A percentile compares a stretch with the other conserved stretches of the same genome.
Conservation (phyloP, 2,329 filamentous ascomycete species). For the Nemania sp. region DNA sequence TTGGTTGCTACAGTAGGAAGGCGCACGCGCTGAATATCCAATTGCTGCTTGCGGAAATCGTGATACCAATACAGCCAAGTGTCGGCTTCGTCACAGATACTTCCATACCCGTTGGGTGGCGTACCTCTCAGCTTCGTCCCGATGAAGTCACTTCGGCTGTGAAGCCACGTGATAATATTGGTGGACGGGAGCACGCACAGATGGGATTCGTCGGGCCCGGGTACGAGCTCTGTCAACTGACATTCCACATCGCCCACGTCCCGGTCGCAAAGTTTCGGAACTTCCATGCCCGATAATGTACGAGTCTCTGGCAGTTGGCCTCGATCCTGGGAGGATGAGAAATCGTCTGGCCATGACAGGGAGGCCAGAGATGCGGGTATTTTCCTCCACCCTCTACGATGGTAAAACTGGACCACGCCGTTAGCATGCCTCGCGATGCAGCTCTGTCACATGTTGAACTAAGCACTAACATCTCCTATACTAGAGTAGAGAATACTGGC, state of each 20-base stretch:
- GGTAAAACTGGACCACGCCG: too few species aligned
- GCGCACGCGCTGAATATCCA: constrained; percentile 20
- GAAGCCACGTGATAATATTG: constrained; percentile 26
- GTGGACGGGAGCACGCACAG: constrained; percentile 28
- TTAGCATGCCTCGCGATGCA: too few species aligned
- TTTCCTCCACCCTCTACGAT: too few species aligned
- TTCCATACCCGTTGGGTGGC: constrained; percentile 7
- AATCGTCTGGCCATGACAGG: not conserved
- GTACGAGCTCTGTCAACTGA: not conserved
- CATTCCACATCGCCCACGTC: not conserved
- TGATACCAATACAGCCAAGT: constrained; percentile 33
- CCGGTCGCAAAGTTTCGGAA: not conserved
- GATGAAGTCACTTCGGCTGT: constrained; percentile 25
- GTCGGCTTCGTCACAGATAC: constrained; percentile 23
- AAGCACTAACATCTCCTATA: not conserved
- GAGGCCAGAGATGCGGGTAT: not conserved
- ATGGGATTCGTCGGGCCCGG: not conserved
- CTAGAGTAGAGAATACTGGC: constrained; percentile 5
- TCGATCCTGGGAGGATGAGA: not conserved
- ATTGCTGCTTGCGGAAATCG: constrained; percentile 20
- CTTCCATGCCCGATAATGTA: not conserved
- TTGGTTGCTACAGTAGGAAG: too few species aligned
- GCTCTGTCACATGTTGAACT: too few species aligned
- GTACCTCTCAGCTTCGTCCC: constrained; percentile 8
- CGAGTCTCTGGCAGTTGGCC: not conserved